Conservation (phyloP, 352 stramenopile species). For the Phytophthora ramorum region DNA sequence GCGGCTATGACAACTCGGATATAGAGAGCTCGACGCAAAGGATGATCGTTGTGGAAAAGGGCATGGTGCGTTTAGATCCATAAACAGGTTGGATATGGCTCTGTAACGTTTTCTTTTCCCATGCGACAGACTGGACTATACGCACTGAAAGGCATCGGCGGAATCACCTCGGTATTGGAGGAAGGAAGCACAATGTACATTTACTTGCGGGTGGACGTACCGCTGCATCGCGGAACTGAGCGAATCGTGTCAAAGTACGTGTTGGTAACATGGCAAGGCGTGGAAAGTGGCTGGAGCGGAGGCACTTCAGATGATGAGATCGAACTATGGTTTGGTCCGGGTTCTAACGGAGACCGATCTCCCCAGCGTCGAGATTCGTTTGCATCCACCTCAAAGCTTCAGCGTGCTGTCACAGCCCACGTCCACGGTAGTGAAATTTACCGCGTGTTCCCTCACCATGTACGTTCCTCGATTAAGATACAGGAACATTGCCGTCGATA, state of each 20-base stretch:
- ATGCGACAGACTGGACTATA: conserved; percentile 73
- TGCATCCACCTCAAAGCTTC: conserved; percentile 77
- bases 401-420: conserved; percentile 80
- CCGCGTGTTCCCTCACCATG: conserved; percentile 88
- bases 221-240: conserved; percentile 81
- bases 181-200: conserved; percentile 90
- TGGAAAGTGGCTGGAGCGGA: conserved; percentile 49
- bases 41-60: conserved; percentile 85
- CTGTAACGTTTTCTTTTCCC: conserved; percentile 6
- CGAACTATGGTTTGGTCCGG: conserved; percentile 59
- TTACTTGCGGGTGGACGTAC: conserved; percentile 89
- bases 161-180: conserved; percentile 76
- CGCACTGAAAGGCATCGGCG: conserved; percentile 83
- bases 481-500: not conserved
- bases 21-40: conserved; percentile 63
- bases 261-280: conserved; percentile 85
- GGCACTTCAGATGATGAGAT: conserved; percentile 82
- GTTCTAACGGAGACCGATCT: conserved; percentile 52
- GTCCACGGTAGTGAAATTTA: conserved; percentile 88
- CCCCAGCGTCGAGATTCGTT: conserved; percentile 49
- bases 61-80: conserved; percentile 65
- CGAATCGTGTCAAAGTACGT: conserved; percentile 90
- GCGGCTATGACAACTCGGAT: conserved; percentile 77
- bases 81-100: not conserved
- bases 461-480: conserved; percentile 33